A percentile compares a stretch with the other conserved stretches of the same genome.
These are phyloP conservation scores for Selaginella tamariscina DNA, from an alignment of 75 land plant genomes.

Conservation along the genomic window DNA sequence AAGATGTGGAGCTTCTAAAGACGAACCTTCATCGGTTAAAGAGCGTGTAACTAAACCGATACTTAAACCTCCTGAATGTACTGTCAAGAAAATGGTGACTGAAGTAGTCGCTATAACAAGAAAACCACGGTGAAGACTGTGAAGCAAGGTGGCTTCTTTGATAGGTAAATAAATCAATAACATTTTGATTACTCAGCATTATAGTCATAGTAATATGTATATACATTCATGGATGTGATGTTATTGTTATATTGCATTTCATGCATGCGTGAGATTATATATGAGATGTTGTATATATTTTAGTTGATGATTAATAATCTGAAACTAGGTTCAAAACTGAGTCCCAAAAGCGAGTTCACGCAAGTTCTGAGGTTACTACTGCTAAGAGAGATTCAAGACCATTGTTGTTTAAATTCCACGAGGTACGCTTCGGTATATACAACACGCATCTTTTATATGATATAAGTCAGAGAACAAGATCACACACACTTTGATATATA, in stretches of 20 bases:
- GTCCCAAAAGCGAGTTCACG: not conserved
- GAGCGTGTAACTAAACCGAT: not conserved
- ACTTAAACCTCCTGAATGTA: not conserved
- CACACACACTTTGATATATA: not conserved
- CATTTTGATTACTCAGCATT: too few relatives aligned
- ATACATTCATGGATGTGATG: too few relatives aligned
- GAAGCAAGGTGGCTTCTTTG: not conserved
- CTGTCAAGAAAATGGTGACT: not conserved
- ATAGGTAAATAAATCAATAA: not conserved
- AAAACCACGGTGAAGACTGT: not conserved
- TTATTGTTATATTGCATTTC: too few relatives aligned
- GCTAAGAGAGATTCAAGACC: conserved; percentile 15
- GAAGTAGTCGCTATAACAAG: not conserved
- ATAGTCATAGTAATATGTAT: too few relatives aligned
- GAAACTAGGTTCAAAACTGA: not conserved
- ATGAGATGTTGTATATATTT: not conserved
- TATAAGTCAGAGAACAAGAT: too few relatives aligned
- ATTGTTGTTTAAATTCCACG: conserved; percentile 24
- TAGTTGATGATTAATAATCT: not conserved
- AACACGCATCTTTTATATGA: too few relatives aligned
- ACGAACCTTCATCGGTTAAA: not conserved
- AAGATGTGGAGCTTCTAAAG: not conserved
- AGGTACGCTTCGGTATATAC: conserved; percentile 15
- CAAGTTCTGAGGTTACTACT: conserved; percentile 1
- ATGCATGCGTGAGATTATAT: too few relatives aligned